phyloP scores from a whole-genome alignment of 2,329 filamentous ascomycete genomes.

The Penicillium griseofulvum region DNA sequence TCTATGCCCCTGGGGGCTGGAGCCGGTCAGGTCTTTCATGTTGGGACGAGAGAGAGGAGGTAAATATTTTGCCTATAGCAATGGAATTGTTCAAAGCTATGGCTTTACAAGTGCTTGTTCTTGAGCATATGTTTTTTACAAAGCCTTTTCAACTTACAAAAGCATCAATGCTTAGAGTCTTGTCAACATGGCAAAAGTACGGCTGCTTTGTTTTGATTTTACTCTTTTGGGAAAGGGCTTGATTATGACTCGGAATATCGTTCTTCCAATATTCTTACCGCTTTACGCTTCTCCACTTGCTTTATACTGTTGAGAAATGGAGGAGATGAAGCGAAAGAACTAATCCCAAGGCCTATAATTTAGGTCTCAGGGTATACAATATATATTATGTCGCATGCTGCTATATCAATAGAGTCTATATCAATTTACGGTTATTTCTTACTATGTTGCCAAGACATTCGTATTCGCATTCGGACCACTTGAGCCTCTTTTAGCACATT shows the following conservation, averaged over 20 bases:
- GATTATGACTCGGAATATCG: constrained; percentile 1
- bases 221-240: constrained; percentile 16
- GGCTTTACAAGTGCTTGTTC: background rate
- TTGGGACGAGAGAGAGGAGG: too few relatives aligned
- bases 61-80: background rate
- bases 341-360: background rate
- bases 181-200: background rate
- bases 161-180: background rate
- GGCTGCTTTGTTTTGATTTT: constrained; percentile 35
- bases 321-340: background rate
- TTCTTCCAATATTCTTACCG: background rate
- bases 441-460: background rate
- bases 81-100: background rate
- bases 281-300: background rate
- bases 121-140: background rate
- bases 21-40: too few relatives aligned
- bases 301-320: background rate
- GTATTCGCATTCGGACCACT: background rate
- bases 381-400: background rate
- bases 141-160: background rate
- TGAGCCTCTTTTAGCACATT: background rate
- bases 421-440: background rate
- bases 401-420: background rate
- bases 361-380: background rate
- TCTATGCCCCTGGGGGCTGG: too few relatives aligned